Base-by-base conservation (phyloP, 345 rosid species). In the Dovyalis caffra region DNA sequence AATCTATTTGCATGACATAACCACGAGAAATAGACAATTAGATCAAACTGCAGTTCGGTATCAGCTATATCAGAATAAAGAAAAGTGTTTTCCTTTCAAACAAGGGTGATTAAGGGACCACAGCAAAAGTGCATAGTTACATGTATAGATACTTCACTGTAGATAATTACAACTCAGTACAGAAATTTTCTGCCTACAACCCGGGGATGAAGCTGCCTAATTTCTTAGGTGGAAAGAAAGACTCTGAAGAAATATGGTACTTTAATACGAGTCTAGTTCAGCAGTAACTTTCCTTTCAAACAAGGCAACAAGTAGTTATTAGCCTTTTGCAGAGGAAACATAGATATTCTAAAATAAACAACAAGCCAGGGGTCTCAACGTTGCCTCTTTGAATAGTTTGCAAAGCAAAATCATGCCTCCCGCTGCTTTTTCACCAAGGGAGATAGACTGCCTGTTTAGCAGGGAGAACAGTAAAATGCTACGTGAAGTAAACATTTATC, bases 1-100 rank as follows among this genome's bases (percentile, higher is more conserved):
- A 85, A 78, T 87, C 90, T 87, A 79, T 29, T 78, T 58, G 34
- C 63, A 75, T 23, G 66, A 38, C 2, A 29, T 64, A 64, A 58
- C 15, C 61, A 45, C 74, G 25, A 68, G 29, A 75, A 71, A 53
- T n/a, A 76, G 74, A 51, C 53, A 75, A 71, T 33, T 58, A 66
- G 57, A 43, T 29, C 40, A 33, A 16, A 60, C 57, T 51, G 31
- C 43, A 21, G 25, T 51, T 20, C 4, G 16, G 43, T 57, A 14
- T 71, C n/a, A 25, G 65, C 51, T 7, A 47, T 4, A 74, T 47
- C 25, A 66, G 62, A 58, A 74, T 12, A 49, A 63, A 31, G 40
- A 47, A 37, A 37, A 63, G 0, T n/a, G 7, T 38, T 4, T 38
- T 9, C 43, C 43, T 26, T 58, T 58, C 63, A 5, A 57, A 11